phyloP scores from a whole-genome alignment of 495 filamentous ascomycete species.

The Trichoderma erinaceum region DNA sequence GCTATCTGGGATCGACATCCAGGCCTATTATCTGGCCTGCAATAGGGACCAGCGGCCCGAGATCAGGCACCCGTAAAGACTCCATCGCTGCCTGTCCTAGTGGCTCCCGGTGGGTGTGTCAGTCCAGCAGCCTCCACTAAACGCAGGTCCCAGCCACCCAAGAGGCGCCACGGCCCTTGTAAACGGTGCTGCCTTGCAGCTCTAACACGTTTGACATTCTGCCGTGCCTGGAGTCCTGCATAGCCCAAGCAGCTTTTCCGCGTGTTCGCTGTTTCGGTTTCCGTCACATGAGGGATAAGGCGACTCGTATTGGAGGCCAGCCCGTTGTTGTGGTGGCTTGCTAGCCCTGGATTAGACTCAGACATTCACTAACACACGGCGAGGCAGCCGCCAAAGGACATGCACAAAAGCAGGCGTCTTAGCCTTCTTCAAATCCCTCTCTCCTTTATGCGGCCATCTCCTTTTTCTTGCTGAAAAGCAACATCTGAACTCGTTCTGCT shows the following conservation, averaged over 20 bases:
- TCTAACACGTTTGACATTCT: not conserved
- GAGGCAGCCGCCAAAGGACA: not conserved
- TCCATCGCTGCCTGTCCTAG: conserved; percentile 9
- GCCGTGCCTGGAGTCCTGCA: not conserved
- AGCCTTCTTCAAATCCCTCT: conserved; percentile 23
- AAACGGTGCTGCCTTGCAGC: conserved; percentile 7
- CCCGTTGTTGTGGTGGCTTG: not conserved
- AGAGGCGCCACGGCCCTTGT: not conserved
- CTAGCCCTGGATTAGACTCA: not conserved
- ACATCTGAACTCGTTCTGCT: not conserved
- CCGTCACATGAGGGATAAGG: not conserved
- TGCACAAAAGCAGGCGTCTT: not conserved
- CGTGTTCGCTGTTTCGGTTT: not conserved
- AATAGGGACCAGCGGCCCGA: not conserved
- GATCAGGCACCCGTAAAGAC: not conserved
- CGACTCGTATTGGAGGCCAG: not conserved
- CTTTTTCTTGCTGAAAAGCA: not conserved
- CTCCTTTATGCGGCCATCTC: not conserved
- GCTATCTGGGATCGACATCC: not conserved
- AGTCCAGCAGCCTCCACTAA: not conserved
- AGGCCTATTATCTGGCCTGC: not conserved
- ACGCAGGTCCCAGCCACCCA: not conserved
- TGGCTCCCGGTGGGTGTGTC: not conserved
- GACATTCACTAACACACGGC: not conserved
- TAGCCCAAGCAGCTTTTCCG: not conserved